These are phyloP conservation scores for Candida wancherniae DNA, from an alignment of 805 yeast species.

Conservation along the genomic window DNA sequence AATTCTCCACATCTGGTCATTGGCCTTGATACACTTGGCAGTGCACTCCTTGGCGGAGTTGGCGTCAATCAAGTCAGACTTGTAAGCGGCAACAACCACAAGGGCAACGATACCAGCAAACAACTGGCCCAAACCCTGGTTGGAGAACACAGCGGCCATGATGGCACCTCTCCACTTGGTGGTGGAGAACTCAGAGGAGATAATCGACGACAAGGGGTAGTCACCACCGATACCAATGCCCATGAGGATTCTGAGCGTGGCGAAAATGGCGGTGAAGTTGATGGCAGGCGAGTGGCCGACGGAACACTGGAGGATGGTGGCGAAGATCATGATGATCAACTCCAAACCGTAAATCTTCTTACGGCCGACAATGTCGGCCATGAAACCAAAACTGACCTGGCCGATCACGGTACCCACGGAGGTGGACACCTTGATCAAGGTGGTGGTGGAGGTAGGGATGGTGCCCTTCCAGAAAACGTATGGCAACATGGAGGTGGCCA, in stretches of 20 bases:
- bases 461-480: slow-evolving; percentile 66
- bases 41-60: slow-evolving; percentile 57
- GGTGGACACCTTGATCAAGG: slow-evolving; percentile 80
- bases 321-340: slow-evolving; percentile 75
- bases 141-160: slow-evolving; percentile 94
- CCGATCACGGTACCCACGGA: slow-evolving; percentile 94
- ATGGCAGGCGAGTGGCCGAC: slow-evolving; percentile 69
- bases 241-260: slow-evolving; percentile 78
- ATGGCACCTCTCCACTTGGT: slow-evolving; percentile 98
- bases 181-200: slow-evolving; percentile 87
- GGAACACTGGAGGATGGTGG: slow-evolving; percentile 73
- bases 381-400: slow-evolving; percentile 76
- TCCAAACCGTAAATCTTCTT: slow-evolving; percentile 84
- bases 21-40: slow-evolving; percentile 63
- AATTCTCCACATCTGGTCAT: slow-evolving; percentile 94
- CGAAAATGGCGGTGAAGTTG: slow-evolving; percentile 66
- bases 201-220: slow-evolving; percentile 89
- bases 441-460: slow-evolving; percentile 67
- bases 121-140: slow-evolving; percentile 96
- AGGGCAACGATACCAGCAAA: slow-evolving; percentile 81
- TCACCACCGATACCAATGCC: slow-evolving; percentile 99
- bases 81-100: slow-evolving; percentile 72
- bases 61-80: slow-evolving; percentile 51
- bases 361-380: slow-evolving; percentile 82
- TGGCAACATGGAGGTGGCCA: slow-evolving; percentile 74